Evolutionary conservation across 208 protist species (phyloP).

Genomic region (Wallacemonas sp.): DNA sequence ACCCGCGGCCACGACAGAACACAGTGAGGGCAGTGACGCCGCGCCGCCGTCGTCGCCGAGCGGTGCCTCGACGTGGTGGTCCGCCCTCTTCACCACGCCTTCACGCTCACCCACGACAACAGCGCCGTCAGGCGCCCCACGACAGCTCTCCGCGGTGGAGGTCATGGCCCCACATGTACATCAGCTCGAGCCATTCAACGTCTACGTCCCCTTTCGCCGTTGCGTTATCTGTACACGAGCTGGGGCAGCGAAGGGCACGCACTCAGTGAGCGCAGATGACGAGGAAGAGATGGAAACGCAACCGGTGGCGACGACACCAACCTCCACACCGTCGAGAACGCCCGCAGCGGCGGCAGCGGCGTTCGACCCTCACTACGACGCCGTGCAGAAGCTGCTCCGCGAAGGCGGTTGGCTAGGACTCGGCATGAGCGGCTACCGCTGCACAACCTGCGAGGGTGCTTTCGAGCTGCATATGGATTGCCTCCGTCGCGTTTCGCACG

Average conservation of each 20-base stretch:
- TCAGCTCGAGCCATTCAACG: slow-evolving; percentile 9
- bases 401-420: slow-evolving; percentile 27
- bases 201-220: not conserved
- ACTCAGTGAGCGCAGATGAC: too few species aligned
- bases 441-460: slow-evolving; percentile 20
- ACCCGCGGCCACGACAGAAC: not conserved
- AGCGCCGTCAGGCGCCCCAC: not conserved
- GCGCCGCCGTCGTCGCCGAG: not conserved
- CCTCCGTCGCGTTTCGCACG: slow-evolving; percentile 15
- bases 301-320: not conserved
- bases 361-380: not conserved
- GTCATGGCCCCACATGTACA: slow-evolving; percentile 14
- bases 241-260: not conserved
- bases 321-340: not conserved
- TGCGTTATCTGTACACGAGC: not conserved
- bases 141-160: not conserved
- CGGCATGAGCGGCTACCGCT: slow-evolving; percentile 40
- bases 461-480: slow-evolving; percentile 40
- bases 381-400: slow-evolving; percentile 2
- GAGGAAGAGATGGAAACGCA: not conserved
- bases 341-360: too few species aligned
- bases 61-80: not conserved
- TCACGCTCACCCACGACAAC: not conserved
- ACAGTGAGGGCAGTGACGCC: too few species aligned
- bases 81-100: not conserved